Evolutionary conservation across 2,329 filamentous ascomycete species (phyloP).

Genomic region (Chrysoporthe puriensis): DNA sequence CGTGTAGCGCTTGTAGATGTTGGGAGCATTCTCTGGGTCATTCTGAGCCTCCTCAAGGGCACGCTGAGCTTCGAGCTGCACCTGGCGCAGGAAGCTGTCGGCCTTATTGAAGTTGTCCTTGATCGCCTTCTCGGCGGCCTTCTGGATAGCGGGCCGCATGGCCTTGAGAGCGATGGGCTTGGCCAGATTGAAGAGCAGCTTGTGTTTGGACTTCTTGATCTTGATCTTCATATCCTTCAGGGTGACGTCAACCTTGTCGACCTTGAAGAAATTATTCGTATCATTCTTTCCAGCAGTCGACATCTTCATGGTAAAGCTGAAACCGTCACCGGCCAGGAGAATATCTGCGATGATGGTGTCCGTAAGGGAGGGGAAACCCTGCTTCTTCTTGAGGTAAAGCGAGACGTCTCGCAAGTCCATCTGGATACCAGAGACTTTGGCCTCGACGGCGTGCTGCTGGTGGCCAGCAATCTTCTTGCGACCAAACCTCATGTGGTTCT

Average conservation of each 20-base stretch:
- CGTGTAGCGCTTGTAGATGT: conserved; percentile 86
- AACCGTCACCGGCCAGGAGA: conserved; percentile 81
- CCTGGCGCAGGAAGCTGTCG: conserved; percentile 72
- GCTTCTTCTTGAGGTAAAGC: conserved; percentile 94
- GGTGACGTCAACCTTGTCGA: conserved; percentile 84
- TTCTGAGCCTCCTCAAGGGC: conserved; percentile 67
- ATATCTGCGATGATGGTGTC: conserved; percentile 91
- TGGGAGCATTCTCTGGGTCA: conserved; percentile 74
- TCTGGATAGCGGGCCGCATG: conserved; percentile 81
- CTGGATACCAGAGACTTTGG: conserved; percentile 87
- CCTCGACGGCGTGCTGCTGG: conserved; percentile 78
- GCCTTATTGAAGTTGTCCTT: conserved; percentile 78
- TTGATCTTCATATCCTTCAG: conserved; percentile 85
- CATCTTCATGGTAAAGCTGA: conserved; percentile 90
- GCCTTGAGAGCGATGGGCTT: conserved; percentile 87
- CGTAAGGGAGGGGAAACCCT: conserved; percentile 85
- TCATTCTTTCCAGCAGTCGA: conserved; percentile 79
- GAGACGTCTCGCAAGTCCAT: conserved; percentile 89
- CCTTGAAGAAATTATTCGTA: conserved; percentile 86
- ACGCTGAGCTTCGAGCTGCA: conserved; percentile 82
- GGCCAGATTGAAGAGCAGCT: conserved; percentile 82
- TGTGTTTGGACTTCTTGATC: conserved; percentile 93
- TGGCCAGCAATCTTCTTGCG: conserved; percentile 84
- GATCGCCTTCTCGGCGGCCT: conserved; percentile 87
- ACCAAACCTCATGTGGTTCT: conserved; percentile 95